Conservation (phyloP, 371 early-diverging fungal species). For the Mucor lusitanicus region DNA sequence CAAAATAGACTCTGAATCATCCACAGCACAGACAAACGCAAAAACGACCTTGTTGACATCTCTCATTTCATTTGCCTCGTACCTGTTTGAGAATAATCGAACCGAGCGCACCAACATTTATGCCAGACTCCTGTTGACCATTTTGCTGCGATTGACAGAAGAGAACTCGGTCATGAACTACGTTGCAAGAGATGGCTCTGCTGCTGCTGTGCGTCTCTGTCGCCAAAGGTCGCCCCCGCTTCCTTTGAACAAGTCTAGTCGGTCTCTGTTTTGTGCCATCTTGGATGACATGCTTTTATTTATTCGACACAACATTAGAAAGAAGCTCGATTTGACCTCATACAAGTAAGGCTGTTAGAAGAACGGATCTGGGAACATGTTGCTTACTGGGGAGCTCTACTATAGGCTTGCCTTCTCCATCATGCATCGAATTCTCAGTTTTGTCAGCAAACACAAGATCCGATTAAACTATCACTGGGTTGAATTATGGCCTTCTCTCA, state of each 20-base stretch:
- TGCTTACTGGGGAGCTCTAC: not conserved
- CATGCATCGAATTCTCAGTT: constrained; percentile 43
- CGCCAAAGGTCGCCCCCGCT: constrained; percentile 52
- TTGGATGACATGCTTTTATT: constrained; percentile 52
- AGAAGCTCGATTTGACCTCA: constrained; percentile 52
- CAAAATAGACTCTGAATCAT: not conserved
- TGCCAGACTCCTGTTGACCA: constrained; percentile 45
- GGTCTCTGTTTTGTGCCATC: constrained; percentile 40
- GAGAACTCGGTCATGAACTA: constrained; percentile 30
- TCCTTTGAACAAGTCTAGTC: constrained; percentile 45
- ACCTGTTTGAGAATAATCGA: constrained; percentile 54
- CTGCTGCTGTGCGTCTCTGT: constrained; percentile 28
- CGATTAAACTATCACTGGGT: constrained; percentile 58
- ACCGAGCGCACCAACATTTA: constrained; percentile 46
- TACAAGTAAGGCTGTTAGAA: constrained; percentile 37
- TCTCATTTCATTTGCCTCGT: constrained; percentile 50
- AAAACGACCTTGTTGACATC: constrained; percentile 26
- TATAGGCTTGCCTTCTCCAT: constrained; percentile 42
- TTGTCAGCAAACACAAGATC: constrained; percentile 41
- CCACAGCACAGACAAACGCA: not conserved
- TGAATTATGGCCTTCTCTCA: constrained; percentile 53
- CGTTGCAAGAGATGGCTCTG: constrained; percentile 24
- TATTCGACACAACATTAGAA: constrained; percentile 56
- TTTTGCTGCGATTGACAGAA: constrained; percentile 43
- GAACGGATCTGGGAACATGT: not conserved